phyloP scores from a whole-genome alignment of 2,329 filamentous ascomycete species.

The Hyphodiscus sp. region DNA sequence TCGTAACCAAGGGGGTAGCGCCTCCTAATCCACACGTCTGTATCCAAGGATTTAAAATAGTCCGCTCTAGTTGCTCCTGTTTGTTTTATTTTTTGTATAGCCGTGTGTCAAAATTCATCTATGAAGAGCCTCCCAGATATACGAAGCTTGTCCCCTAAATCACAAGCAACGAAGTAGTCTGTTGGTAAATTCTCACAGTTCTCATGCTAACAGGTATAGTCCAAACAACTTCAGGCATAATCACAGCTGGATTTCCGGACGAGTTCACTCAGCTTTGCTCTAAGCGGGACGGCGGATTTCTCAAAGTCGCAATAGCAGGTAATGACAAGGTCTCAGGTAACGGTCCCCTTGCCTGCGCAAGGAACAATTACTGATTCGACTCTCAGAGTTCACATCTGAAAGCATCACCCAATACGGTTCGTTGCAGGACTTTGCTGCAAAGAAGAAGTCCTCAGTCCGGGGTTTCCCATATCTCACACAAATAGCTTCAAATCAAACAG shows the following conservation, averaged over 20 bases:
- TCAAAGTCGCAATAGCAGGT: conserved; percentile 30
- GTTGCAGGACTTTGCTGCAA: conserved; percentile 7
- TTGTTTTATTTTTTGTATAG: too few species aligned
- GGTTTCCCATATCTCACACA: conserved; percentile 8
- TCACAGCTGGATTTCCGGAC: conserved; percentile 27
- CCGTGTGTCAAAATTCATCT: too few species aligned
- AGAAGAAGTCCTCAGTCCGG: conserved; percentile 2
- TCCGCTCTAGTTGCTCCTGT: too few species aligned
- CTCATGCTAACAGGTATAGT: conserved; percentile 4
- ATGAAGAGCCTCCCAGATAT: too few species aligned
- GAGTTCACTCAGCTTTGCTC: conserved; percentile 17
- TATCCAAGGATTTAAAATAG: too few species aligned
- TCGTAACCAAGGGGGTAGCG: too few species aligned
- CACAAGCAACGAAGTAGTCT: neutral
- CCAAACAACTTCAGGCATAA: conserved; percentile 19
- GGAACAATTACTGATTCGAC: neutral
- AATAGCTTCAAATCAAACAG: conserved; percentile 31
- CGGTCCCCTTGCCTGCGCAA: neutral
- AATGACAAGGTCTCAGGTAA: conserved; percentile 26
- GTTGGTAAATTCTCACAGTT: neutral
- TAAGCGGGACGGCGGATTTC: conserved; percentile 19
- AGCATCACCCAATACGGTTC: conserved; percentile 14
- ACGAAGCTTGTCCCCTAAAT: too few species aligned
- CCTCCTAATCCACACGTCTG: too few species aligned
- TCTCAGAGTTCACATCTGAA: conserved; percentile 1